phyloP scores from a whole-genome alignment of 2,329 filamentous ascomycete species.

The Thermothelomyces thermophilus region DNA sequence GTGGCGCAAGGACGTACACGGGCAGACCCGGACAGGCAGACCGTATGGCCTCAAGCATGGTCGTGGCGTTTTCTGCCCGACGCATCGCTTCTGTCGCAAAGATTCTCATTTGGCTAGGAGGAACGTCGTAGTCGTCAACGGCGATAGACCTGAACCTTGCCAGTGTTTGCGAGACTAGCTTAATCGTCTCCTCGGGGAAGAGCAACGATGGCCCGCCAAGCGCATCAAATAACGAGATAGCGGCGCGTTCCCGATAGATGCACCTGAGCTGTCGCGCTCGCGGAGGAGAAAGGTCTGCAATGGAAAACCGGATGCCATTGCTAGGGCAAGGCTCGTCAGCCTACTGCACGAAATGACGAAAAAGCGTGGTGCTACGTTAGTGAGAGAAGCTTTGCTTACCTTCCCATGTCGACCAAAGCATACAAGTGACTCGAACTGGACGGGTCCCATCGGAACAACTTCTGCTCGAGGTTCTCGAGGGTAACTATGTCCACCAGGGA shows the following conservation, averaged over 20 bases:
- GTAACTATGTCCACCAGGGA: conserved; percentile 39
- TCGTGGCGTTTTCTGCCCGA: conserved; percentile 64
- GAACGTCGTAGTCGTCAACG: conserved; percentile 57
- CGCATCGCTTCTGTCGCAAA: conserved; percentile 88
- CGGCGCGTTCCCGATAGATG: conserved; percentile 69
- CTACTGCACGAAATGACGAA: not conserved
- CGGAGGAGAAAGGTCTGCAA: conserved; percentile 69
- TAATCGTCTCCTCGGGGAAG: conserved; percentile 53
- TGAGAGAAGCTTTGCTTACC: conserved; percentile 33
- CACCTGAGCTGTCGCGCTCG: conserved; percentile 67
- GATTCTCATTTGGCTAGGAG: conserved; percentile 57
- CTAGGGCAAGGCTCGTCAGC: conserved; percentile 35
- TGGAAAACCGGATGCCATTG: conserved; percentile 90
- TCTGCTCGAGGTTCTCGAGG: conserved; percentile 44
- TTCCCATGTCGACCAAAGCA: conserved; percentile 55
- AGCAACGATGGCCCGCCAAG: conserved; percentile 46
- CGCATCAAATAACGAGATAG: conserved; percentile 83
- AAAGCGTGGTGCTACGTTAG: too few species aligned
- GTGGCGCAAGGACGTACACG: conserved; percentile 67
- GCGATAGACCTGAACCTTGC: conserved; percentile 67
- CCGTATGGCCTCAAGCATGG: conserved; percentile 61
- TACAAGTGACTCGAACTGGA: conserved; percentile 44
- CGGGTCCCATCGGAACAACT: conserved; percentile 44
- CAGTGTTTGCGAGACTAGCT: conserved; percentile 59
- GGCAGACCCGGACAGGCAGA: conserved; percentile 54